These are phyloP conservation scores for Amborella trichopoda DNA, from an alignment of 164 flowering plant genomes.

Conservation along the genomic window DNA sequence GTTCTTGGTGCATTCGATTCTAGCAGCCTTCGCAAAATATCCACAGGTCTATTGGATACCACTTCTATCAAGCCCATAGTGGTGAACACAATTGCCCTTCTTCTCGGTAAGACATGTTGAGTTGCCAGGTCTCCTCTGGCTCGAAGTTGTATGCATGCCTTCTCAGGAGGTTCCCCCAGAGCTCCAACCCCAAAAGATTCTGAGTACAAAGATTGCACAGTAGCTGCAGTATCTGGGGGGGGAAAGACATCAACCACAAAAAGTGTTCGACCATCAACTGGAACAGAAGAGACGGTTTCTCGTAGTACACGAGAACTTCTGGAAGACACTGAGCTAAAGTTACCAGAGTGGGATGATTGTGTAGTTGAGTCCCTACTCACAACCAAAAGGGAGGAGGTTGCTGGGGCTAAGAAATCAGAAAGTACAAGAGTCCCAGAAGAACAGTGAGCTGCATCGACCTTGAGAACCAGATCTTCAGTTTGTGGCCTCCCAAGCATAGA, in stretches of 20 bases:
- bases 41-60: constrained; percentile 88
- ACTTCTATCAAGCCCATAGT: constrained; percentile 96
- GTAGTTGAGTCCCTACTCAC: constrained; percentile 58
- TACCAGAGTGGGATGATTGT: constrained; percentile 42
- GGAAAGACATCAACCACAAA: constrained; percentile 81
- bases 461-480: constrained; percentile 67
- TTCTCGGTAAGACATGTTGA: constrained; percentile 87
- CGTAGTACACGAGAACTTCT: constrained; percentile 70
- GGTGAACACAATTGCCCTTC: constrained; percentile 72
- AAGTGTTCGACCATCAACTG: constrained; percentile 93
- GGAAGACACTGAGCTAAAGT: constrained; percentile 23
- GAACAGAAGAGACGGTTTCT: constrained; percentile 70
- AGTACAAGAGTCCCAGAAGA: constrained; percentile 79
- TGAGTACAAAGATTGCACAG: constrained; percentile 71
- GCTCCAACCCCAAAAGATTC: constrained; percentile 47
- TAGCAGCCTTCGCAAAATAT: constrained; percentile 65
- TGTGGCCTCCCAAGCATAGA: constrained; percentile 66
- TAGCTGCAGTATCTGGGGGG: constrained; percentile 51
- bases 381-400: constrained; percentile 73
- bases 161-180: constrained; percentile 54
- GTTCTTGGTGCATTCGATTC: constrained; percentile 77
- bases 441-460: constrained; percentile 77
- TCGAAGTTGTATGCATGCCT: constrained; percentile 61
- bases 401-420: constrained; percentile 82
- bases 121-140: constrained; percentile 82